These are phyloP conservation scores for Spergularia azorica DNA, from an alignment of 179 eudicot species.

Conservation along the genomic window DNA sequence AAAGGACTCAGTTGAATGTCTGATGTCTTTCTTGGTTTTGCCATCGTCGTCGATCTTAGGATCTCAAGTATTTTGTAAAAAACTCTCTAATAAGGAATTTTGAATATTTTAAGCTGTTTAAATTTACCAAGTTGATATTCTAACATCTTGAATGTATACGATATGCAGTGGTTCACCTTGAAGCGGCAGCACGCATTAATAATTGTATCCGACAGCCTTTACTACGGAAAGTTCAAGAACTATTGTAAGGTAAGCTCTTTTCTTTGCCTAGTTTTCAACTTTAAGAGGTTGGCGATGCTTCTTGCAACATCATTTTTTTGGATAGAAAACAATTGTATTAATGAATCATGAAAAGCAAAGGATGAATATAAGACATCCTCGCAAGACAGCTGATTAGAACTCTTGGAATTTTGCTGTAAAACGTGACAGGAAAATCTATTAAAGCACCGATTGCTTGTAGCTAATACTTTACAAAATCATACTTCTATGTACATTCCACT, in stretches of 20 bases:
- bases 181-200: slow-evolving; percentile 91
- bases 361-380: too few relatives aligned
- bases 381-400: too few relatives aligned
- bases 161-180: slow-evolving; percentile 94
- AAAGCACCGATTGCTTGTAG: too few relatives aligned
- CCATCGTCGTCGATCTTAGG: neutral
- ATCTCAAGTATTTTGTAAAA: neutral
- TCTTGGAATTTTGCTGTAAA: too few relatives aligned
- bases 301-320: too few relatives aligned
- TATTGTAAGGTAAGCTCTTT: slow-evolving; percentile 68
- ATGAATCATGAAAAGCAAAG: too few relatives aligned
- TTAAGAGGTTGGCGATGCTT: neutral
- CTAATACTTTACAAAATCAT: too few relatives aligned
- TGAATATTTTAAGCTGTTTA: neutral
- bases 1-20: neutral
- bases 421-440: too few relatives aligned
- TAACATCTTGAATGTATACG: neutral
- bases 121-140: neutral
- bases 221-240: slow-evolving; percentile 74
- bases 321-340: too few relatives aligned
- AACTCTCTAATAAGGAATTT: neutral
- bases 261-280: neutral
- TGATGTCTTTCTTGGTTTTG: neutral
- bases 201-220: slow-evolving; percentile 79
- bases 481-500: too few relatives aligned